Evolutionary conservation across 768 basidiomycete species (phyloP).

Genomic region (Mrakia blollopis): DNA sequence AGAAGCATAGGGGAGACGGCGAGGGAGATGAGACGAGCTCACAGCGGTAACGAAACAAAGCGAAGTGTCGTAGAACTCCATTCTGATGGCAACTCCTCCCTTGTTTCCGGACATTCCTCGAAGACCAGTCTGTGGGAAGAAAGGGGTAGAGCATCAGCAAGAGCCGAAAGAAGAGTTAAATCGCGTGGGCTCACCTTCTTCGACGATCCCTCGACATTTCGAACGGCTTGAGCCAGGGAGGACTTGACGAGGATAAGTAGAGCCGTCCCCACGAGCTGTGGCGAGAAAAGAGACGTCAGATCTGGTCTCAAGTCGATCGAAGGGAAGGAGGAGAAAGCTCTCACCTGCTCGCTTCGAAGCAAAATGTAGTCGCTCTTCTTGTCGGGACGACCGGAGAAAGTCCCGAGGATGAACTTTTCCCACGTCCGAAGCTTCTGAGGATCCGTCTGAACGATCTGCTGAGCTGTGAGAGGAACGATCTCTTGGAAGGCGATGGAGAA

Average conservation of each 20-base stretch:
- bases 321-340: too few relatives aligned
- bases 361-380: conserved; percentile 72
- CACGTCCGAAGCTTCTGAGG: conserved; percentile 87
- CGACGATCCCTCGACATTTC: conserved; percentile 85
- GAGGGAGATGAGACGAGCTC: not conserved
- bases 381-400: conserved; percentile 64
- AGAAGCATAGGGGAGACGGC: not conserved
- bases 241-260: conserved; percentile 77
- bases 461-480: conserved; percentile 94
- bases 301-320: too few relatives aligned
- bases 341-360: conserved; percentile 74
- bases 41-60: conserved; percentile 88
- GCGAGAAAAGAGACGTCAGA: too few relatives aligned
- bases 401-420: conserved; percentile 76
- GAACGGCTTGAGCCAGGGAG: conserved; percentile 68
- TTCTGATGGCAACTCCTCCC: conserved; percentile 87
- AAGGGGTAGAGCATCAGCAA: not conserved
- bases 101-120: conserved; percentile 94
- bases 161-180: not conserved
- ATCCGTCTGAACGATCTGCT: conserved; percentile 93
- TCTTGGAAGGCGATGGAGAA: conserved; percentile 92
- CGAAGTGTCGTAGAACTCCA: conserved; percentile 84
- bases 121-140: conserved; percentile 46
- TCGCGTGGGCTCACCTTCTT: conserved; percentile 64
- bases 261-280: conserved; percentile 80